Evolutionary conservation across 331 rosid genomes (phyloP), one percentile per base, ranked within the genome.

Genomic region (Malus hybrid): DNA sequence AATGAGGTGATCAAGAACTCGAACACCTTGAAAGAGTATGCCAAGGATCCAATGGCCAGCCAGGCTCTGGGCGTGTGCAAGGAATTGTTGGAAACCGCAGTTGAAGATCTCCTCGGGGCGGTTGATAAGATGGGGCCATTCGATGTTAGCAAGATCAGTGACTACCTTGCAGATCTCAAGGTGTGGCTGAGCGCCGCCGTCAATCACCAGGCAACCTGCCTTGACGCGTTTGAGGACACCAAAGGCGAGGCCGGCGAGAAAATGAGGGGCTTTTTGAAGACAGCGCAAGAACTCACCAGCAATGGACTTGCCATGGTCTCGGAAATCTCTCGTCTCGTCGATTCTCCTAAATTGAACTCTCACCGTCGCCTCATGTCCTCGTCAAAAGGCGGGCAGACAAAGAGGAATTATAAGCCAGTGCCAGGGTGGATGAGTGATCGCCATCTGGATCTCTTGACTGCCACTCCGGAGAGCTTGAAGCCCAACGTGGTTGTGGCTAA

Each of bases 131-230:
- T 90, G 32, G 85, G 89, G 0, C n/a, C 34, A 0, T 80, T 87
- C 15, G 91, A 91, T 0, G 0, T 73, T 0, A 29, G 3, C 28
- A 85, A 84, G 64, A 1, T 87, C 0, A 32, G 39, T 27, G 86
- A 90, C 7, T 87, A 74, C 68, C 36, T 77, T 0, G 87, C 75
- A 18, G 92, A 91, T 65, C 84, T 91, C 4, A 83, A 86, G 66
- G 86, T 90, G 12, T 93, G 97, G 98, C 63, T 91, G 1, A 79
- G 87, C 3, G 93, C 78, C 0, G 80, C 93, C 0, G 65, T 90
- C 4, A 81, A 90, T 0, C 88, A 87, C 71, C 90, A 87, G 42
- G 82, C 76, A 1, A 90, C 97, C 1, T 93, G 97, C 74, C 39
- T 91, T 63, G 90, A 83, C 7, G 96, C 88, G 0, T 91, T 90